A percentile compares a stretch with the other conserved stretches of the same genome.
These are phyloP conservation scores for Flammula alnicola DNA, from an alignment of 1,284 basidiomycete species.

Conservation along the genomic window DNA sequence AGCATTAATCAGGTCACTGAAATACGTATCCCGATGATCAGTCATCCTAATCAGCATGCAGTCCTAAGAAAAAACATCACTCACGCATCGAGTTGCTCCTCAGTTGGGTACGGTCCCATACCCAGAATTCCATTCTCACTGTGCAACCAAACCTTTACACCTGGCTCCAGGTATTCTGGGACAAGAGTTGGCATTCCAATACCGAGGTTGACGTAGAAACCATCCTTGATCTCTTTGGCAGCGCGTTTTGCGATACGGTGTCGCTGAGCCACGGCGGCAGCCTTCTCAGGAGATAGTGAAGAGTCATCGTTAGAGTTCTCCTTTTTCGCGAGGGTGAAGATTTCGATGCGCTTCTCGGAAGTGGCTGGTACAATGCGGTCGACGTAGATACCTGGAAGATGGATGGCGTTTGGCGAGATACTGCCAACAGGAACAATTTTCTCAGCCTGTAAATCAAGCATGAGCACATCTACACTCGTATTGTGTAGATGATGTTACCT, in stretches of 20 bases:
- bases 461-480: background rate
- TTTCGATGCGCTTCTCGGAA: slow-evolving; percentile 81
- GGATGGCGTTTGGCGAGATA: slow-evolving; percentile 84
- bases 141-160: slow-evolving; percentile 90
- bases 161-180: slow-evolving; percentile 79
- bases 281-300: slow-evolving; percentile 52
- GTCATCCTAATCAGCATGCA: slow-evolving; percentile 6
- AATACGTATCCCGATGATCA: slow-evolving; percentile 12
- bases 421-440: slow-evolving; percentile 91
- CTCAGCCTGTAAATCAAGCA: slow-evolving; percentile 65
- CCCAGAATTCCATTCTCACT: slow-evolving; percentile 96
- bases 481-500: slow-evolving; percentile 49
- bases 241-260: slow-evolving; percentile 87
- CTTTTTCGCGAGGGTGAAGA: slow-evolving; percentile 64
- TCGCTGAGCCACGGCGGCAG: slow-evolving; percentile 56
- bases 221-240: slow-evolving; percentile 90
- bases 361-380: slow-evolving; percentile 86
- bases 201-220: slow-evolving; percentile 81
- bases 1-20: slow-evolving; percentile 90
- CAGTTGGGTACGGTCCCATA: slow-evolving; percentile 93
- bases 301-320: slow-evolving; percentile 32
- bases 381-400: slow-evolving; percentile 87
- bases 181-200: slow-evolving; percentile 96
- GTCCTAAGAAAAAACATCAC: slow-evolving; percentile 34
- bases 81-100: slow-evolving; percentile 87